Evolutionary conservation across 768 basidiomycete species (phyloP).

Genomic region (Suillus subluteus): DNA sequence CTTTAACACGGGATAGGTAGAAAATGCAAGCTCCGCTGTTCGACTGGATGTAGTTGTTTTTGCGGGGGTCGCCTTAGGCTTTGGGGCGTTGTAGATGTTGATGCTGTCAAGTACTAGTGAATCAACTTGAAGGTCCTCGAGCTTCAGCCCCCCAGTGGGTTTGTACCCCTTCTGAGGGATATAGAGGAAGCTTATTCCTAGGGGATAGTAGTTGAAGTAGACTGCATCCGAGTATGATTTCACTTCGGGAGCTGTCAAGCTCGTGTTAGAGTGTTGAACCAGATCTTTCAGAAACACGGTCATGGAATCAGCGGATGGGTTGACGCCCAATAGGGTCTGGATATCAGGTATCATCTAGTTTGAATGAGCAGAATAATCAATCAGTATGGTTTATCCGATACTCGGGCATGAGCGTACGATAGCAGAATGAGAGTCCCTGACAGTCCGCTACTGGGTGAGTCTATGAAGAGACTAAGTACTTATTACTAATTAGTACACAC

Average conservation of each 20-base stretch:
- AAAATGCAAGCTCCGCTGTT: constrained; percentile 56
- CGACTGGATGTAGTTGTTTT: constrained; percentile 40
- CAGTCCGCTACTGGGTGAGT: neutral
- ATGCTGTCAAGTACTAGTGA: constrained; percentile 67
- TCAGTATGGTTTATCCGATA: neutral
- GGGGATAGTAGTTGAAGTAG: constrained; percentile 81
- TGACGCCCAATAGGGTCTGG: constrained; percentile 51
- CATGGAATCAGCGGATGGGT: constrained; percentile 52
- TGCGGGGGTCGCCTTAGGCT: constrained; percentile 31
- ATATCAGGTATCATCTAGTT: constrained; percentile 22
- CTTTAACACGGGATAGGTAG: constrained; percentile 59
- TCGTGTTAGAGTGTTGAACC: constrained; percentile 22
- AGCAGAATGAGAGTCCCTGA: neutral
- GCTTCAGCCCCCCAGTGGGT: constrained; percentile 47
- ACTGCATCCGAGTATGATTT: constrained; percentile 82
- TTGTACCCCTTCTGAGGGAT: constrained; percentile 66
- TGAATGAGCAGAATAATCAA: neutral
- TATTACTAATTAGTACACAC: no score
- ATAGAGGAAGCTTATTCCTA: constrained; percentile 86
- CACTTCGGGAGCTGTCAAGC: constrained; percentile 53
- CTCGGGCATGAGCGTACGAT: neutral
- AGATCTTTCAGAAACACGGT: constrained; percentile 43
- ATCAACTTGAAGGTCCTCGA: constrained; percentile 52
- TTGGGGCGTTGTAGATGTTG: constrained; percentile 77
- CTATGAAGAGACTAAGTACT: neutral